Base-by-base conservation (phyloP, 805 yeast species). In the Blastobotrys terrestris region DNA sequence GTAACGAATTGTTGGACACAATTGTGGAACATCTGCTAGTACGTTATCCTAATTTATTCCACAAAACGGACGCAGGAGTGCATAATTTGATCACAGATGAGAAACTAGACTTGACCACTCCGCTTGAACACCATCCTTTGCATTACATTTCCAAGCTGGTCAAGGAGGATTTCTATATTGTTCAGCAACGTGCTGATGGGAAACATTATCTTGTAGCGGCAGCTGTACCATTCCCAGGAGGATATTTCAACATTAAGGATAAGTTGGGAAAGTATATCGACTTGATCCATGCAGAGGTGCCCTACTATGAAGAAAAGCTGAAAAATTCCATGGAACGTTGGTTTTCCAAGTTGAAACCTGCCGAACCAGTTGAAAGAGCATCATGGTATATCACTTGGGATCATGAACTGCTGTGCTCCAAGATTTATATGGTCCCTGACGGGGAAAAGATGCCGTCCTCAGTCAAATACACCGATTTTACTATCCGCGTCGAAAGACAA, bases 221-320 rank as follows among this genome's bases (percentile, higher is more conserved):
- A 3, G 88, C 85, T 1, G 90, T 84, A 40, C 88, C 89, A 3
- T 84, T 84, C 65, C 89, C 90, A 2, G 91, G 91, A 47, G 90
- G 90, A 2, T 79, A 84, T 1, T 84, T 85, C 67, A 84, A 84
- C 52, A 79, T 84, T 51, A 65, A 72, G 58, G 62, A 75, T 53
- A 84, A 84, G 58, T 59, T 85, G 46, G 90, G 90, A 18, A 76
- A 74, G 60, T 77, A 76, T 50, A 66, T 84, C 47, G 88, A 84
- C 65, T 71, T 74, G 11, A 85, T 85, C 55, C 90, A 85, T 60
- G 74, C 74, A 11, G 81, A 76, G 4, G 91, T 84, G 53, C 91
- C 91, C 2, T 82, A 83, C 64, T 84, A 84, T 61, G 74, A 79
- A 59, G 80, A 78, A 51, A 84, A 84, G 62, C 71, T 84, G 63